These are phyloP conservation scores for Glycine latifolia DNA, from an alignment of 306 rosid species.

Conservation along the genomic window DNA sequence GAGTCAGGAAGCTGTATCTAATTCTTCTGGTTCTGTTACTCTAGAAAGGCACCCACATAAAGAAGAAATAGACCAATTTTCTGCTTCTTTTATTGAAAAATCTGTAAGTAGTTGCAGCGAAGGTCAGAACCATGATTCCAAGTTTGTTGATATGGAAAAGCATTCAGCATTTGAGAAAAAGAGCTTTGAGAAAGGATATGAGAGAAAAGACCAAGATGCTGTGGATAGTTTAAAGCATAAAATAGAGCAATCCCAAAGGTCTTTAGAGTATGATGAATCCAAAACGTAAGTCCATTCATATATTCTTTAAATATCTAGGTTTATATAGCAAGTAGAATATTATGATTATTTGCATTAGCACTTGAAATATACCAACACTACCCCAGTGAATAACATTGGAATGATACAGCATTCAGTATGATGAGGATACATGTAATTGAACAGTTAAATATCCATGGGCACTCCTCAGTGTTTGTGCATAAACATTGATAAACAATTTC, in stretches of 20 bases:
- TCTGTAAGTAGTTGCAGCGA: conserved; percentile 42
- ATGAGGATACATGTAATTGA: conserved; percentile 16
- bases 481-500: conserved; percentile 4
- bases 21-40: conserved; percentile 49
- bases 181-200: conserved; percentile 45
- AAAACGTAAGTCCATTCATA: conserved; percentile 57
- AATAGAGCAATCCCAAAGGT: conserved; percentile 48
- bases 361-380: conserved; percentile 21
- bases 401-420: conserved; percentile 14
- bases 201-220: conserved; percentile 40
- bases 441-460: conserved; percentile 13
- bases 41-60: conserved; percentile 37
- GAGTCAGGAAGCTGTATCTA: conserved; percentile 37
- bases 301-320: not conserved
- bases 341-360: conserved; percentile 19
- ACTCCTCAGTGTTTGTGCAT: conserved; percentile 7
- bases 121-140: conserved; percentile 43
- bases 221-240: conserved; percentile 45
- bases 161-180: conserved; percentile 30
- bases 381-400: conserved; percentile 17
- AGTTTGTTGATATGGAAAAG: conserved; percentile 43
- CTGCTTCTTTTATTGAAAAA: conserved; percentile 45
- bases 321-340: conserved; percentile 11
- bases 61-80: conserved; percentile 46
- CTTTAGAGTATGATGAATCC: conserved; percentile 43